Evolutionary conservation across 495 filamentous ascomycete genomes (phyloP).

Genomic region (Lophiostoma macrostomum): DNA sequence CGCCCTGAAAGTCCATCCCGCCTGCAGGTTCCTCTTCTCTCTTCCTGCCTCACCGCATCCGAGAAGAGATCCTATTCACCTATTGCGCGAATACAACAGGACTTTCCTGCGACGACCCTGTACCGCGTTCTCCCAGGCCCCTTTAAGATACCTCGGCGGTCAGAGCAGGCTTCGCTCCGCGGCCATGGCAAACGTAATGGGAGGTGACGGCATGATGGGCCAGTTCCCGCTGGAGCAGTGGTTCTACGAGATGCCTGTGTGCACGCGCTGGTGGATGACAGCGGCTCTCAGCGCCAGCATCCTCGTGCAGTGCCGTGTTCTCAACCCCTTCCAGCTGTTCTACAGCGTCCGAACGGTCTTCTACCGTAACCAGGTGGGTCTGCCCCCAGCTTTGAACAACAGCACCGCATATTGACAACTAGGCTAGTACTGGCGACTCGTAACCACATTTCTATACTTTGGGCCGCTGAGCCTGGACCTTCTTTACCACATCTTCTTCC

Average conservation of each 20-base stretch:
- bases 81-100: background rate
- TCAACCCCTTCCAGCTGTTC: slow-evolving; percentile 91
- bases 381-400: background rate
- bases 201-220: slow-evolving; percentile 54
- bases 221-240: slow-evolving; percentile 89
- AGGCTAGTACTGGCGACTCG: slow-evolving; percentile 83
- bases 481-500: slow-evolving; percentile 98
- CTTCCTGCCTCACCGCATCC: too few species aligned
- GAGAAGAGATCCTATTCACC: too few species aligned
- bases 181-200: slow-evolving; percentile 67
- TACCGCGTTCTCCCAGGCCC: background rate
- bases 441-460: slow-evolving; percentile 96
- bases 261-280: slow-evolving; percentile 94
- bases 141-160: too few species aligned
- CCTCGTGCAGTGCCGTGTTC: slow-evolving; percentile 85
- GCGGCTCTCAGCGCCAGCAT: slow-evolving; percentile 85
- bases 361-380: slow-evolving; percentile 73
- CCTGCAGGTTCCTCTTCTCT: too few species aligned
- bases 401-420: background rate
- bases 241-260: slow-evolving; percentile 97
- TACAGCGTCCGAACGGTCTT: slow-evolving; percentile 94
- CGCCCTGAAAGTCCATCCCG: too few species aligned
- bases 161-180: background rate
- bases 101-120: background rate
- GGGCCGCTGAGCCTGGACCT: slow-evolving; percentile 91